Evolutionary conservation across 441 rosid genomes (phyloP).

Genomic region (Pelargonium fulgidum): DNA sequence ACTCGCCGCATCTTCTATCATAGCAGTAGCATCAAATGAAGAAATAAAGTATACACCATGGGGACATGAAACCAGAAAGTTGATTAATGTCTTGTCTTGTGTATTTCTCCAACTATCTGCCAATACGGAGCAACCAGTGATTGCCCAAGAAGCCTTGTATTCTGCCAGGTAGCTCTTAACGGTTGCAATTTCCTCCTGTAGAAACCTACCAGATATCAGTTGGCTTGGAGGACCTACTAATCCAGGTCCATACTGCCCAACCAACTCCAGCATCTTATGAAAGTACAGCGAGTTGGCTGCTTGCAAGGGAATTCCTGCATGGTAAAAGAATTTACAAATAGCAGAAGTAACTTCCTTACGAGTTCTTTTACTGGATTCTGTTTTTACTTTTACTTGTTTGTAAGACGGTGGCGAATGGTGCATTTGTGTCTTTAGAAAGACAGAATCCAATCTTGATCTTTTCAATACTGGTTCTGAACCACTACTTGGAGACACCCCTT

Average conservation of each 20-base stretch:
- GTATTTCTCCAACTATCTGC: constrained; percentile 79
- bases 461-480: constrained; percentile 49
- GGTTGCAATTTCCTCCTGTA: constrained; percentile 63
- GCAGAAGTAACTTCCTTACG: constrained; percentile 74
- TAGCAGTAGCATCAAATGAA: constrained; percentile 70
- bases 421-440: constrained; percentile 45
- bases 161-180: constrained; percentile 55
- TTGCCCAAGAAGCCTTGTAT: constrained; percentile 63
- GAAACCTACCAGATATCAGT: constrained; percentile 56
- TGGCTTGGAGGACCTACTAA: constrained; percentile 58
- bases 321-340: constrained; percentile 79
- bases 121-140: constrained; percentile 76
- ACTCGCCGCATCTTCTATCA: constrained; percentile 53
- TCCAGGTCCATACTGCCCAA: constrained; percentile 70
- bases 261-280: constrained; percentile 76
- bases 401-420: constrained; percentile 32
- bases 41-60: constrained; percentile 67
- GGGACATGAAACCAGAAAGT: constrained; percentile 75
- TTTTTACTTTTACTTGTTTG: constrained; percentile 36
- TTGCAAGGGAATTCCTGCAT: constrained; percentile 68
- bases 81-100: constrained; percentile 57
- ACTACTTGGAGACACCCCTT: constrained; percentile 37
- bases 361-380: constrained; percentile 38
- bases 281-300: constrained; percentile 79
- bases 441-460: constrained; percentile 62